These are phyloP conservation scores for Wickerhamiella lipophila DNA, from an alignment of 805 yeast genomes.

Conservation along the genomic window DNA sequence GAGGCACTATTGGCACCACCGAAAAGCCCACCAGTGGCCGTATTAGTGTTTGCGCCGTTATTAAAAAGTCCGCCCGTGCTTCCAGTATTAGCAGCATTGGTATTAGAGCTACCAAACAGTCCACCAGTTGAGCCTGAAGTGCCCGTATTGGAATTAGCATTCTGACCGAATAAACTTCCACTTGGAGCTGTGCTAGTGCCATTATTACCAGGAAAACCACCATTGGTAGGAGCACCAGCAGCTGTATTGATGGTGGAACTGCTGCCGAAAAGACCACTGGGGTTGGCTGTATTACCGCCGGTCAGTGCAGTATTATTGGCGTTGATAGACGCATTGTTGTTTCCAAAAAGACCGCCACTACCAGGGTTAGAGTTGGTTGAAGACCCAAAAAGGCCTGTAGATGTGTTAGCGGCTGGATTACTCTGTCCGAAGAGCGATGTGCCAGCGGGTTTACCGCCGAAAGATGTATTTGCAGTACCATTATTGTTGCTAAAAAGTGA, in stretches of 20 bases:
- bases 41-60: background rate
- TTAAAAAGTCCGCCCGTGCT: slow-evolving; percentile 19
- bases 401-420: background rate
- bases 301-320: too few species aligned
- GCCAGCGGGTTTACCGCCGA: background rate
- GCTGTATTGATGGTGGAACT: background rate
- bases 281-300: background rate
- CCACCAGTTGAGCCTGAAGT: background rate
- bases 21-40: slow-evolving; percentile 25
- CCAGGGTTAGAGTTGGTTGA: slow-evolving; percentile 6
- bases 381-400: slow-evolving; percentile 31
- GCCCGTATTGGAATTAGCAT: background rate
- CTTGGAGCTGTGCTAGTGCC: slow-evolving; percentile 1
- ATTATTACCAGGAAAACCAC: background rate
- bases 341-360: slow-evolving; percentile 23
- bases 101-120: slow-evolving; percentile 8
- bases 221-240: background rate
- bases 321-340: too few species aligned
- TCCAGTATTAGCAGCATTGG: background rate
- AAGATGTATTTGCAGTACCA: background rate
- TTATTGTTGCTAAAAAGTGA: slow-evolving; percentile 10
- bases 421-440: background rate
- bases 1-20: slow-evolving; percentile 18
- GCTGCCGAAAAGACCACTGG: background rate
- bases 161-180: slow-evolving; percentile 21